These are phyloP conservation scores for Firmiana major DNA, from an alignment of 345 rosid genomes.

Conservation along the genomic window DNA sequence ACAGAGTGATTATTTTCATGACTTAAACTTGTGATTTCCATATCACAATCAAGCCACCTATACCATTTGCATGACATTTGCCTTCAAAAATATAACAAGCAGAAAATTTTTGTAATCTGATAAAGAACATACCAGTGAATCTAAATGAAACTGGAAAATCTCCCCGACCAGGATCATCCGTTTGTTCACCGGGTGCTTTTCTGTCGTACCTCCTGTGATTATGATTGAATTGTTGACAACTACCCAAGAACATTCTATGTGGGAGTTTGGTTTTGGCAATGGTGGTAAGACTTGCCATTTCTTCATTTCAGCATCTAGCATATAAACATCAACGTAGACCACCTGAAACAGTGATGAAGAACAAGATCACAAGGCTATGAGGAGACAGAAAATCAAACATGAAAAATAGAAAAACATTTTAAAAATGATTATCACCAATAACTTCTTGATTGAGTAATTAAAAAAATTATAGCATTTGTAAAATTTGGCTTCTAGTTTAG, in stretches of 20 bases:
- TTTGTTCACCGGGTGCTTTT: slow-evolving; percentile 74
- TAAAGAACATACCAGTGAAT: slow-evolving; percentile 41
- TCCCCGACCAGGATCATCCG: slow-evolving; percentile 82
- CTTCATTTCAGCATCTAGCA: slow-evolving; percentile 69
- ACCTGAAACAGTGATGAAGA: slow-evolving; percentile 37
- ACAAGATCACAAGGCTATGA: not conserved
- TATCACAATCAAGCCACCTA: too few relatives aligned
- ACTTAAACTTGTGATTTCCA: too few relatives aligned
- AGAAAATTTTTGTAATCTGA: not conserved
- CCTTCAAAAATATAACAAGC: not conserved
- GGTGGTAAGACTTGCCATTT: slow-evolving; percentile 59
- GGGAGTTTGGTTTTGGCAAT: slow-evolving; percentile 85
- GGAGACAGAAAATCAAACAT: not conserved
- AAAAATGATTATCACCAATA: not conserved
- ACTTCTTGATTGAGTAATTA: too few relatives aligned
- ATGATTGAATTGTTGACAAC: slow-evolving; percentile 68
- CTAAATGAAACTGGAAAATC: slow-evolving; percentile 62
- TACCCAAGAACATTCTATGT: slow-evolving; percentile 79
- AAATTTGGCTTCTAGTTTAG: too few relatives aligned
- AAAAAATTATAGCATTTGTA: too few relatives aligned
- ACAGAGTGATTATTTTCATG: too few relatives aligned
- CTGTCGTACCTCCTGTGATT: slow-evolving; percentile 75
- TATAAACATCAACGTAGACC: slow-evolving; percentile 71
- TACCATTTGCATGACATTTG: not conserved
- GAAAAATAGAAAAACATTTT: not conserved